Evolutionary conservation across 768 basidiomycete species (phyloP).

Genomic region (Polyporus arcularius): DNA sequence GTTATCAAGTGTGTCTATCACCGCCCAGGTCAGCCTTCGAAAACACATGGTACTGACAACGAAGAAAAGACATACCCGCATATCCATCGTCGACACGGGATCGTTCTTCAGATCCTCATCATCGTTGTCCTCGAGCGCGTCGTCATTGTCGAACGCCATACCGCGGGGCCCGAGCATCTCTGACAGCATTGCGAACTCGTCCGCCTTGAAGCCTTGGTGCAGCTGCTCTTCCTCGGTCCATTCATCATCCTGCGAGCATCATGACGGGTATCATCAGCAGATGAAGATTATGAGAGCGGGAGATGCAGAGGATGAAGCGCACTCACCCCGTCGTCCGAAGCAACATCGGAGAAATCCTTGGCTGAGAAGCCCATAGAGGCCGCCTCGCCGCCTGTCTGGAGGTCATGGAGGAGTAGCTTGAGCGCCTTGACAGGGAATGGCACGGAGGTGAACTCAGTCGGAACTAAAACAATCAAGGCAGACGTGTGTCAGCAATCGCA

Average conservation of each 20-base stretch:
- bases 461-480: constrained; percentile 47
- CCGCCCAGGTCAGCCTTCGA: background rate
- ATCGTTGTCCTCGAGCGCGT: constrained; percentile 66
- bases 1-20: constrained; percentile 63
- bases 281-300: background rate
- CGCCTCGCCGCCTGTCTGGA: constrained; percentile 77
- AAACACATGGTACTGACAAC: background rate
- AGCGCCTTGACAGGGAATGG: constrained; percentile 91
- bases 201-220: constrained; percentile 58
- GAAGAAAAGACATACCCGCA: constrained; percentile 47
- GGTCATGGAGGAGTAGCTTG: constrained; percentile 83
- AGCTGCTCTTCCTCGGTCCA: constrained; percentile 85
- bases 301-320: background rate
- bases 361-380: constrained; percentile 52
- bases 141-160: constrained; percentile 78
- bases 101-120: constrained; percentile 91
- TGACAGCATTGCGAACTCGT: constrained; percentile 83
- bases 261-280: background rate
- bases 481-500: constrained; percentile 22
- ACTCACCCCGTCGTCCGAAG: constrained; percentile 77
- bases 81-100: constrained; percentile 84
- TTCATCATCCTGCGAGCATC: constrained; percentile 68
- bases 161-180: constrained; percentile 79
- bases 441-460: constrained; percentile 83
- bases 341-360: constrained; percentile 54